phyloP scores from a whole-genome alignment of 2,329 filamentous ascomycete species.

The Trichoderma atroviride region DNA sequence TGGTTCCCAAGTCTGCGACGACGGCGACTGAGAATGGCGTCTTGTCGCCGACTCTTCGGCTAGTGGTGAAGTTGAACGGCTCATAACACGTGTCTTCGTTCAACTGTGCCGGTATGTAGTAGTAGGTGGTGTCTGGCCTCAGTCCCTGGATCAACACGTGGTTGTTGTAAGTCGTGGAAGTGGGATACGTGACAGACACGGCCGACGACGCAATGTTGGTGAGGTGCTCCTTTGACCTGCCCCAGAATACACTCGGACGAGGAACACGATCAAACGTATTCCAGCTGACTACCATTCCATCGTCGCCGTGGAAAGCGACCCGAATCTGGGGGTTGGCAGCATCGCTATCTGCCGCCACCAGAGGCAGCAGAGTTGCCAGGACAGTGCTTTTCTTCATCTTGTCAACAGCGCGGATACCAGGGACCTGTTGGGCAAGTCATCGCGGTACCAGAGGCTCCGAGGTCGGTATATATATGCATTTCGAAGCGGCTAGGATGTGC shows the following conservation, averaged over 20 bases:
- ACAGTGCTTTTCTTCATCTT: slow-evolving; percentile 15
- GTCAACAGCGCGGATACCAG: background rate
- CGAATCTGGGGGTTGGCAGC: slow-evolving; percentile 16
- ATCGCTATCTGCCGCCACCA: slow-evolving; percentile 9
- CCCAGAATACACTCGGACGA: slow-evolving; percentile 17
- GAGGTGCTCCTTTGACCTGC: slow-evolving; percentile 9
- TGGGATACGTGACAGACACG: slow-evolving; percentile 22
- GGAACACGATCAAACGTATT: slow-evolving; percentile 15
- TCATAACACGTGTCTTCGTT: slow-evolving; percentile 5
- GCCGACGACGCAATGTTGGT: slow-evolving; percentile 9
- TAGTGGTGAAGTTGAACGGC: slow-evolving; percentile 24
- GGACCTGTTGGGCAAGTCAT: background rate
- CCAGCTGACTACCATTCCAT: slow-evolving; percentile 24
- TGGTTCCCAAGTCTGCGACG: slow-evolving; percentile 17
- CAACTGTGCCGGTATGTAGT: slow-evolving; percentile 13
- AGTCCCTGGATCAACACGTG: slow-evolving; percentile 18
- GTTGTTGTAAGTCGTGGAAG: slow-evolving; percentile 21
- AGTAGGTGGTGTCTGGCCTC: slow-evolving; percentile 21
- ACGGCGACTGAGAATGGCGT: slow-evolving; percentile 15
- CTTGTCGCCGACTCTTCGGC: slow-evolving; percentile 11
- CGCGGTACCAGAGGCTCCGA: background rate
- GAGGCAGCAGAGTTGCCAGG: slow-evolving; percentile 6
- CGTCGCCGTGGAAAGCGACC: slow-evolving; percentile 8
- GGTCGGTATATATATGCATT: background rate
- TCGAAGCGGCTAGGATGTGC: background rate